phyloP scores from a whole-genome alignment of 2,329 filamentous ascomycete species.

The Neoscytalidium dimidiatum region DNA sequence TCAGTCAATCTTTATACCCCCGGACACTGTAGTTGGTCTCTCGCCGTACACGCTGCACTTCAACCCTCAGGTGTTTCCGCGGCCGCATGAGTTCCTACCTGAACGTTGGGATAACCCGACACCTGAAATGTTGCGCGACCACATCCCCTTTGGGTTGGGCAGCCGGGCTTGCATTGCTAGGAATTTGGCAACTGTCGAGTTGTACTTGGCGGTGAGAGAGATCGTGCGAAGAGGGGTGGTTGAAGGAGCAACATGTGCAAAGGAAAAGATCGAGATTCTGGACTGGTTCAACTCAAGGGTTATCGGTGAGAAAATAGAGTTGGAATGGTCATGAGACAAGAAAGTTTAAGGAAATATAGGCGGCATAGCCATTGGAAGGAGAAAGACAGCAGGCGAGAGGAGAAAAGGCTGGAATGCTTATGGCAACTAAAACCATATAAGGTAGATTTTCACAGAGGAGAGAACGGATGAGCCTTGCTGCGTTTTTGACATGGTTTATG shows the following conservation, averaged over 20 bases:
- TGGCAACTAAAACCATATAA: neutral
- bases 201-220: slow-evolving; percentile 38
- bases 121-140: slow-evolving; percentile 34
- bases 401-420: neutral
- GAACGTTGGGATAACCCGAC: slow-evolving; percentile 32
- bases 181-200: slow-evolving; percentile 32
- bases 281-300: slow-evolving; percentile 61
- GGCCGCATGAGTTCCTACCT: slow-evolving; percentile 26
- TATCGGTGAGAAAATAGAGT: slow-evolving; percentile 51
- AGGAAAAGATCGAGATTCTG: slow-evolving; percentile 49
- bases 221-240: slow-evolving; percentile 48
- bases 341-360: neutral
- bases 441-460: neutral
- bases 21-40: slow-evolving; percentile 31
- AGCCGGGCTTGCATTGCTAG: slow-evolving; percentile 35
- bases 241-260: slow-evolving; percentile 43
- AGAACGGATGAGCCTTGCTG: neutral
- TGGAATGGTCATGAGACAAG: slow-evolving; percentile 21
- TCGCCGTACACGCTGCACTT: slow-evolving; percentile 29
- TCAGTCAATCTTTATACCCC: slow-evolving; percentile 28
- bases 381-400: neutral
- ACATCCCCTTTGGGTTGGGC: slow-evolving; percentile 35
- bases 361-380: neutral
- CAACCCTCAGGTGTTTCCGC: slow-evolving; percentile 28
- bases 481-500: neutral